Evolutionary conservation across 2,329 filamentous ascomycete species (phyloP), one percentile per base, ranked within the genome.

Genomic region (Colletotrichum godetiae): DNA sequence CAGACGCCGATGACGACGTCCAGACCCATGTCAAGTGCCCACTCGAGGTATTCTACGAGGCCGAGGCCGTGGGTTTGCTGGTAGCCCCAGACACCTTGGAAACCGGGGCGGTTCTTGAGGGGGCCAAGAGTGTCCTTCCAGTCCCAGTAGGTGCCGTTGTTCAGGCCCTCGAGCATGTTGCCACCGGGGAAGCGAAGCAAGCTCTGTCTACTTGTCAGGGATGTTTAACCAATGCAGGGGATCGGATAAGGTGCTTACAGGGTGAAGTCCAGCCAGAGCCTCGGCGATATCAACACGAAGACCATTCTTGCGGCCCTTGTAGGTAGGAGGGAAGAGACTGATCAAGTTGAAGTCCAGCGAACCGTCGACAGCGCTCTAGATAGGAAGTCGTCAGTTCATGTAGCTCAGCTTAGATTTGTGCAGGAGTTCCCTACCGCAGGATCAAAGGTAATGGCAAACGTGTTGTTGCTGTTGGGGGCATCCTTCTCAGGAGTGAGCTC

Each of bases 101-200:
- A 87, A 5, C 90, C 90, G 10, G 88, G 88, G 2, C 91, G 85
- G 70, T 87, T 81, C 61, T 85, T 83, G 0, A 91, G 83, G 2
- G 88, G 88, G 0, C 89, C 88, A 35, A 91, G 81, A 0, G 87
- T 87, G 66, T 89, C 80, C 75, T 88, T 87, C 87, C 87, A 88
- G 76, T 88, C 82, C 86, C 87, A 88, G 77, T 80, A 84, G 4
- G 81, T 83, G 55, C 77, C 78, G 74, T 85, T 83, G 29, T 81
- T 84, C 59, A 81, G 77, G 0, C 87, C 87, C 77, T 88, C 86
- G 2, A 92, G 80, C 83, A 91, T 92, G 78, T 92, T 92, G 10
- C 90, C 91, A 6, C 92, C 92, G 0, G 92, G 91, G 71, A 92
- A 88, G 19, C 92, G 87, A 57, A 93, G 85, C 76, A 92, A 88